Percentiles rank a stretch among this genome's conserved stretches.
These are phyloP conservation scores for Spiraea crenata DNA, from an alignment of 331 rosid genomes.

Conservation along the genomic window DNA sequence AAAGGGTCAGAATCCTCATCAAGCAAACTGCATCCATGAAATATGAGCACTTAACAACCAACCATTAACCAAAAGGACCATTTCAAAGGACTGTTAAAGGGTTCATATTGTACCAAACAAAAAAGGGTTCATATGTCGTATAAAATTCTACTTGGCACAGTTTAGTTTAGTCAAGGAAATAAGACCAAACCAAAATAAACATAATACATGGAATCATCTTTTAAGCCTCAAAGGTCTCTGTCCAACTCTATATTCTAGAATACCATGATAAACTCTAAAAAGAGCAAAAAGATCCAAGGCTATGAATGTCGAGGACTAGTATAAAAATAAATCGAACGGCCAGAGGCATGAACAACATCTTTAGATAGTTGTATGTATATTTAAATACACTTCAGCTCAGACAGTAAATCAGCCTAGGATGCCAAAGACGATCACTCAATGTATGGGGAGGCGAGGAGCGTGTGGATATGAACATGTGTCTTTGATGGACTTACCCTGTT, in stretches of 20 bases:
- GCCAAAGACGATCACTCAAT: slow-evolving; percentile 12
- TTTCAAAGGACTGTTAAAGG: slow-evolving; percentile 6
- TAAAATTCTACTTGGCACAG: too few relatives aligned
- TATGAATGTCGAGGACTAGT: slow-evolving; percentile 18
- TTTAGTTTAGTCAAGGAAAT: too few relatives aligned
- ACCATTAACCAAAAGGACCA: too few relatives aligned
- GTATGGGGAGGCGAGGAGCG: slow-evolving; percentile 33
- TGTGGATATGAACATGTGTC: slow-evolving; percentile 37
- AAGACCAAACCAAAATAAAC: too few relatives aligned
- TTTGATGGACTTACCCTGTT: slow-evolving; percentile 38
- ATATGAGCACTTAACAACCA: too few relatives aligned
- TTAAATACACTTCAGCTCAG: background rate
- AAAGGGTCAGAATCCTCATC: too few relatives aligned
- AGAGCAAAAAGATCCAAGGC: slow-evolving; percentile 28
- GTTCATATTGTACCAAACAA: too few relatives aligned
- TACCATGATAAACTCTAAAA: slow-evolving; percentile 7
- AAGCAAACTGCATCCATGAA: too few relatives aligned
- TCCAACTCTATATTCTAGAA: slow-evolving; percentile 23
- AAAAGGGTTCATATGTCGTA: background rate
- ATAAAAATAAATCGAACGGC: slow-evolving; percentile 19
- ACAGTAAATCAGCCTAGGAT: slow-evolving; percentile 18
- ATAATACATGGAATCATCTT: too few relatives aligned
- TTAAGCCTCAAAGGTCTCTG: slow-evolving; percentile 15
- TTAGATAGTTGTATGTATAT: too few relatives aligned
- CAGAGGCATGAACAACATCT: too few relatives aligned